Percentiles rank a stretch among this genome's conserved stretches.
These are phyloP conservation scores for Zanthoxylum bungeanum DNA, from an alignment of 345 rosid species.

Conservation along the genomic window DNA sequence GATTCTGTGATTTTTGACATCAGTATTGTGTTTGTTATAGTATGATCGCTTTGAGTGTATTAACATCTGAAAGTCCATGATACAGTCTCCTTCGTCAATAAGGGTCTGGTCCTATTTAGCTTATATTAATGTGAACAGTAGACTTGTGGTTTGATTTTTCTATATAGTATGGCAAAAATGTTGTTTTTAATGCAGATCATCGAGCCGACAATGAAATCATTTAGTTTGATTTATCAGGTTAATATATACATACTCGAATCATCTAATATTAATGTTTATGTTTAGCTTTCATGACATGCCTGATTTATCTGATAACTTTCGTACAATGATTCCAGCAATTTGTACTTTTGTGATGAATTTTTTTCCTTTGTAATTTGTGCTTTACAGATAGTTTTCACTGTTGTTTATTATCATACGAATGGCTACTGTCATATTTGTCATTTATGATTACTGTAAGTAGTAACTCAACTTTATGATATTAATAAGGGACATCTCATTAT, in stretches of 20 bases:
- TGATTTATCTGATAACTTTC: background rate
- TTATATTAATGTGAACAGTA: background rate
- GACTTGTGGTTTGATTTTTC: background rate
- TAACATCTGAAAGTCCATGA: background rate
- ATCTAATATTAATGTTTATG: background rate
- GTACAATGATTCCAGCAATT: background rate
- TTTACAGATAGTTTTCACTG: background rate
- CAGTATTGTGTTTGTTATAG: background rate
- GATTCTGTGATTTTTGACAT: background rate
- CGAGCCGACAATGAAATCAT: background rate
- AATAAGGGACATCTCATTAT: background rate
- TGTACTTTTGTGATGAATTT: background rate
- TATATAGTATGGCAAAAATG: background rate
- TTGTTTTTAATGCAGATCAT: background rate
- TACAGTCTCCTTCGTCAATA: too few relatives aligned
- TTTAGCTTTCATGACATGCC: background rate
- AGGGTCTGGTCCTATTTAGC: background rate
- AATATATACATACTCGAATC: background rate
- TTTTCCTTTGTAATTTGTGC: background rate
- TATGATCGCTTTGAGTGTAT: background rate
- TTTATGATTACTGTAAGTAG: background rate
- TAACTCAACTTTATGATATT: background rate
- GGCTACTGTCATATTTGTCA: background rate
- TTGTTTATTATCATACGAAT: background rate
- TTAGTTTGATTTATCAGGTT: background rate